A percentile compares a stretch with the other conserved stretches of the same genome.
These are phyloP conservation scores for Nitzschia sp. DNA, from an alignment of 108 stramenopile genomes.

Conservation along the genomic window DNA sequence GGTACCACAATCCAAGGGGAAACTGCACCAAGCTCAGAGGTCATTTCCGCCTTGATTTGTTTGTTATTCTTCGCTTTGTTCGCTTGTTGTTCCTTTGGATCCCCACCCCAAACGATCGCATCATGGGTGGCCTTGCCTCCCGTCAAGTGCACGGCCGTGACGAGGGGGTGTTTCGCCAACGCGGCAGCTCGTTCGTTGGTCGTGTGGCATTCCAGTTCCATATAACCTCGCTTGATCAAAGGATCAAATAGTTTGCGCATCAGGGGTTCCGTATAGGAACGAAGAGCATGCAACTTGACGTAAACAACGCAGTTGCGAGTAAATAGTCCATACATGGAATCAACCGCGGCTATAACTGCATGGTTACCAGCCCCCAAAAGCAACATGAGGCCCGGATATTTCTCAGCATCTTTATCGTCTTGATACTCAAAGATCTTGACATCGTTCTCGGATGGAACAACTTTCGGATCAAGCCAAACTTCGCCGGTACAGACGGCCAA, in stretches of 20 bases:
- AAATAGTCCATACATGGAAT: conserved; percentile 35
- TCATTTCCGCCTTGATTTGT: conserved; percentile 14
- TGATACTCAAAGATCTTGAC: conserved; percentile 9
- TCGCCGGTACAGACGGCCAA: not conserved
- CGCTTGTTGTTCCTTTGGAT: conserved; percentile 23
- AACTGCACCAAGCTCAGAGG: conserved; percentile 44
- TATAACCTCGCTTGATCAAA: conserved; percentile 24
- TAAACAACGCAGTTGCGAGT: conserved; percentile 13
- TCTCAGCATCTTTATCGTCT: not conserved
- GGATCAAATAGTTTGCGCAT: conserved; percentile 21
- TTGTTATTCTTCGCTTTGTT: conserved; percentile 22
- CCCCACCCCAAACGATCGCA: conserved; percentile 24
- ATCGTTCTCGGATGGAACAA: conserved; percentile 1
- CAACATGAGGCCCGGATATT: conserved; percentile 21
- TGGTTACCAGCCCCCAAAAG: conserved; percentile 48
- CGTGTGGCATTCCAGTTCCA: conserved; percentile 21
- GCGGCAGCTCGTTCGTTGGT: conserved; percentile 21
- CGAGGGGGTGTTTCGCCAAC: conserved; percentile 23
- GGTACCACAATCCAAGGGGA: conserved; percentile 46
- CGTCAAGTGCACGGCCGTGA: conserved; percentile 38
- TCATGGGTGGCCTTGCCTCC: conserved; percentile 40
- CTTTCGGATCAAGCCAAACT: conserved; percentile 12
- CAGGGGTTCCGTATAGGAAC: conserved; percentile 7
- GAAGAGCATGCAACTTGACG: conserved; percentile 43
- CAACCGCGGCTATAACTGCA: conserved; percentile 15